Conservation (phyloP, 1,284 basidiomycete genomes). For the Pseudozyma tsukubaensis region DNA sequence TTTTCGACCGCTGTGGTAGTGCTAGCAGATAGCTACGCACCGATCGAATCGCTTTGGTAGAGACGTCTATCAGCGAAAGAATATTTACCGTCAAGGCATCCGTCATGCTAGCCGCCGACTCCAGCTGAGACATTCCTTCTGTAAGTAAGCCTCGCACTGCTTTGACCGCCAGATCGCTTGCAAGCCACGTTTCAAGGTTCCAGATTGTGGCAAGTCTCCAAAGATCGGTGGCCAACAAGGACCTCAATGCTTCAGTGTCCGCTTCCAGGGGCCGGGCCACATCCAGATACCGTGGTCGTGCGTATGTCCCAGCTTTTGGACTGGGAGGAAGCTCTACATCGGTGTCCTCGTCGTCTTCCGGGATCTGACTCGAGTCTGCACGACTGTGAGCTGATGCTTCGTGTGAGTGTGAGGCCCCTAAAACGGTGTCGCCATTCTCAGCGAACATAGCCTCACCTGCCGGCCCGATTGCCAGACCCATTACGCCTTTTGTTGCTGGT, state of each 20-base stretch:
- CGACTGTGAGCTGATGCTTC: background rate
- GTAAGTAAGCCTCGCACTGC: slow-evolving; percentile 12
- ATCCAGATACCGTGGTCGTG: slow-evolving; percentile 33
- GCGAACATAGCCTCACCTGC: slow-evolving; percentile 39
- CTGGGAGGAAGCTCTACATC: slow-evolving; percentile 32
- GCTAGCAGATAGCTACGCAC: slow-evolving; percentile 55
- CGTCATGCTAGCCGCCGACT: background rate
- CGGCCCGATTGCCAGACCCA: slow-evolving; percentile 52
- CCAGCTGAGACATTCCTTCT: background rate
- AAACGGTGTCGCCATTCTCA: background rate
- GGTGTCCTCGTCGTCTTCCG: slow-evolving; percentile 21
- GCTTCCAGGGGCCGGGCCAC: slow-evolving; percentile 51
- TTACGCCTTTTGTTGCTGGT: slow-evolving; percentile 35
- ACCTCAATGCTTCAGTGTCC: slow-evolving; percentile 38
- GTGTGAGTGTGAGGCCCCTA: background rate
- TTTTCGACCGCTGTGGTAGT: slow-evolving; percentile 29
- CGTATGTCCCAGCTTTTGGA: slow-evolving; percentile 29
- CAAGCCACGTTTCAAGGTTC: slow-evolving; percentile 22
- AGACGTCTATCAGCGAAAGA: slow-evolving; percentile 31
- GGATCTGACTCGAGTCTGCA: slow-evolving; percentile 3
- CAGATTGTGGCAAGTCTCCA: slow-evolving; percentile 10
- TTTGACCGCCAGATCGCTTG: background rate
- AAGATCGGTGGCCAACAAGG: slow-evolving; percentile 28
- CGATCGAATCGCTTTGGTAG: slow-evolving; percentile 49
- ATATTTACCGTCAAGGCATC: slow-evolving; percentile 10